Evolutionary conservation across 106 monocot species (phyloP).

Genomic region (Iris macrosiphon): DNA sequence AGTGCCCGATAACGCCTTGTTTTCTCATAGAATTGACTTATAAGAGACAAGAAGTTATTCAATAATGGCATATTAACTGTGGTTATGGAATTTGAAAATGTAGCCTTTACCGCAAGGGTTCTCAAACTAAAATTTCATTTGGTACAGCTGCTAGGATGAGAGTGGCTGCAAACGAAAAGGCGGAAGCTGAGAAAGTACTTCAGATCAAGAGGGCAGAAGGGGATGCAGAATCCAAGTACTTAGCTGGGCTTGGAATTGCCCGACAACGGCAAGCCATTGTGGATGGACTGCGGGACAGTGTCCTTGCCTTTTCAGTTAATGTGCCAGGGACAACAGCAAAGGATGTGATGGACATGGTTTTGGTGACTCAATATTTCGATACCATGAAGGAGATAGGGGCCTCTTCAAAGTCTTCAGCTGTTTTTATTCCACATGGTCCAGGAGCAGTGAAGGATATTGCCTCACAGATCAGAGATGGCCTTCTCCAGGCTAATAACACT

Average conservation of each 20-base stretch:
- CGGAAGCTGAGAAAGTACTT: conserved; percentile 68
- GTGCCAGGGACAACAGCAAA: conserved; percentile 68
- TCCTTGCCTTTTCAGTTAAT: conserved; percentile 65
- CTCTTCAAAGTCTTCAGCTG: conserved; percentile 38
- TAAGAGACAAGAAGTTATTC: no score
- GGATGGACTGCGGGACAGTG: conserved; percentile 67
- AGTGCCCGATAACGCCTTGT: no score
- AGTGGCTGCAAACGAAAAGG: conserved; percentile 72
- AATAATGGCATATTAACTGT: no score
- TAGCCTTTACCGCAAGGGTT: no score
- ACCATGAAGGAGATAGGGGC: conserved; percentile 76
- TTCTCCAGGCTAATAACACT: conserved; percentile 25
- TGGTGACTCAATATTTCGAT: conserved; percentile 70
- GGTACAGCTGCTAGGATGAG: conserved; percentile 43
- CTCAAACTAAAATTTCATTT: not conserved
- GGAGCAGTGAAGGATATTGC: conserved; percentile 46
- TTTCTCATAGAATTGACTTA: no score
- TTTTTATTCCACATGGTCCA: conserved; percentile 44
- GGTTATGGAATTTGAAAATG: no score
- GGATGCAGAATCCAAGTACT: conserved; percentile 73
- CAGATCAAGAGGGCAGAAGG: conserved; percentile 76
- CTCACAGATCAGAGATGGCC: conserved; percentile 49
- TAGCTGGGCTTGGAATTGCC: conserved; percentile 57
- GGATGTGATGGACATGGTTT: conserved; percentile 83
- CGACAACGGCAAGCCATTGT: conserved; percentile 77